These are phyloP conservation scores for Umbelopsis sp. DNA, from an alignment of 192 early-diverging fungal species.

Conservation along the genomic window DNA sequence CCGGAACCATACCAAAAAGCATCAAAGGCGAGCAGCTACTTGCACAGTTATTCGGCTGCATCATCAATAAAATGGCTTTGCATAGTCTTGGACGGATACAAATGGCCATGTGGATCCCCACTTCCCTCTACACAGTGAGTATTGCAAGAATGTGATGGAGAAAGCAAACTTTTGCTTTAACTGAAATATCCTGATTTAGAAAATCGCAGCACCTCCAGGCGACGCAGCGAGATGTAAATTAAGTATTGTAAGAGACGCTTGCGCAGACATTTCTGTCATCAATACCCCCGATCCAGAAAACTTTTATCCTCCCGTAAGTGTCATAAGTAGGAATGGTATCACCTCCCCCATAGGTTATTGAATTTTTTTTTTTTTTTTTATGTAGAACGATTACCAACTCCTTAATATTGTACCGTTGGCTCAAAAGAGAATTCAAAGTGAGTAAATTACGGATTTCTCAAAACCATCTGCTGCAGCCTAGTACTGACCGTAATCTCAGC, in stretches of 20 bases:
- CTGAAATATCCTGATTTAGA: neutral
- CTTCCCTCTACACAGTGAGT: constrained; percentile 19
- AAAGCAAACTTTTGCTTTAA: neutral
- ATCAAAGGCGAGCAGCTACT: constrained; percentile 36
- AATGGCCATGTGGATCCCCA: constrained; percentile 42
- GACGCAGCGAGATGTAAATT: constrained; percentile 32
- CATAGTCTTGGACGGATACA: constrained; percentile 39
- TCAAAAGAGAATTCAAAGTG: constrained; percentile 24
- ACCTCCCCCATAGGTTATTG: too few species aligned
- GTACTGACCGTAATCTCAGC: constrained; percentile 20
- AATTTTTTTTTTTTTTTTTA: too few species aligned
- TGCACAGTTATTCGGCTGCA: constrained; percentile 34
- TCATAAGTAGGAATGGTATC: neutral
- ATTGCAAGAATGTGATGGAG: neutral
- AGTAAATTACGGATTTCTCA: neutral
- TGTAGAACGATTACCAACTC: constrained; percentile 30
- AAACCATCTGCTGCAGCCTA: neutral
- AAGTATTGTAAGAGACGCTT: constrained; percentile 33
- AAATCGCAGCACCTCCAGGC: constrained; percentile 24
- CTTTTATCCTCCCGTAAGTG: constrained; percentile 34
- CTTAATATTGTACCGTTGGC: constrained; percentile 33
- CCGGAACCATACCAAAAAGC: constrained; percentile 35
- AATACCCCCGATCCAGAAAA: neutral
- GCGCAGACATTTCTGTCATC: constrained; percentile 24
- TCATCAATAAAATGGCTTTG: constrained; percentile 38